phyloP scores from a whole-genome alignment of 345 rosid species.

The Ceriops tagal region DNA sequence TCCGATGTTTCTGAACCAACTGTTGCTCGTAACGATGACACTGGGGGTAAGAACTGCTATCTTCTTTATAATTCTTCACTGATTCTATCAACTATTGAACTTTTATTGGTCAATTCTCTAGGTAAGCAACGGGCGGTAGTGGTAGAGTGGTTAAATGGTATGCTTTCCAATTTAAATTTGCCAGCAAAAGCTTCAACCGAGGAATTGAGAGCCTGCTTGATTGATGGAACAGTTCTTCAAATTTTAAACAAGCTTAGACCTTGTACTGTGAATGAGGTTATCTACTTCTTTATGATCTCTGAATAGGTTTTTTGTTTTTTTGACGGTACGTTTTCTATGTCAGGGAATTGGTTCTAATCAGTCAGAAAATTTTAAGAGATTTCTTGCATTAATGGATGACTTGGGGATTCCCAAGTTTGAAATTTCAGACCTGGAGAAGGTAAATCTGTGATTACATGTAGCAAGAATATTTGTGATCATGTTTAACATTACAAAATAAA shows the following conservation, averaged over 20 bases:
- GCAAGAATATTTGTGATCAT: no score
- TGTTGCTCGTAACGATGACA: no score
- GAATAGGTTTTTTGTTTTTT: constrained; percentile 9
- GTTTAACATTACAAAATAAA: no score
- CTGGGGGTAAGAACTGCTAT: no score
- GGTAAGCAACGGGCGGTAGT: constrained; percentile 37
- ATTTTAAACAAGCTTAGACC: constrained; percentile 45
- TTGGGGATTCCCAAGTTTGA: constrained; percentile 68
- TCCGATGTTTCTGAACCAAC: no score
- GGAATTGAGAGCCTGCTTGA: constrained; percentile 41
- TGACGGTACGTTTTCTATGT: constrained; percentile 11
- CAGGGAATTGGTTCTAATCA: constrained; percentile 47
- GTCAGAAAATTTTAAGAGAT: constrained; percentile 46
- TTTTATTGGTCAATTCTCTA: constrained; percentile 10
- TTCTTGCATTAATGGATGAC: constrained; percentile 62
- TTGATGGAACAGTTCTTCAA: constrained; percentile 41
- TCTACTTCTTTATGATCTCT: not conserved
- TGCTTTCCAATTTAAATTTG: constrained; percentile 35
- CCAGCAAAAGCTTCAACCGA: constrained; percentile 47
- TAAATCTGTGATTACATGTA: constrained; percentile 14
- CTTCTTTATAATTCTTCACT: no score
- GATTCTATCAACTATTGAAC: no score
- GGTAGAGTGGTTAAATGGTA: constrained; percentile 50
- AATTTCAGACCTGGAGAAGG: constrained; percentile 73
- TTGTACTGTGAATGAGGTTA: constrained; percentile 44